Conservation (phyloP, 192 early-diverging fungal genomes). For the Mortierella claussenii region DNA sequence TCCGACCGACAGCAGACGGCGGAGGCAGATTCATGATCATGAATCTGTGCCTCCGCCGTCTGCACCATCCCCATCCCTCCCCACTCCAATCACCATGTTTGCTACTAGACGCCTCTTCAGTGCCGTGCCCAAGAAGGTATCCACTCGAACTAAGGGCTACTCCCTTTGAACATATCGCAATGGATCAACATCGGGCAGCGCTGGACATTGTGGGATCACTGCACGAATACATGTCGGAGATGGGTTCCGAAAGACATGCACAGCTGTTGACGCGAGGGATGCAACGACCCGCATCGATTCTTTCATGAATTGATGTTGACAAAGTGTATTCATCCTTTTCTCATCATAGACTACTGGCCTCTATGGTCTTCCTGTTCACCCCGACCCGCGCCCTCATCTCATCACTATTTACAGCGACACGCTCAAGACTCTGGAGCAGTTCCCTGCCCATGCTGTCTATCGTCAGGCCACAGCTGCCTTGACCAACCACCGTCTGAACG, state of each 20-base stretch:
- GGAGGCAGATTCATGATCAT: too few species aligned
- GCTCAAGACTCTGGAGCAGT: constrained; percentile 72
- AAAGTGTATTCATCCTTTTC: constrained; percentile 8
- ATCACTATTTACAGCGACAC: constrained; percentile 85
- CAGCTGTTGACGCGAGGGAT: too few species aligned
- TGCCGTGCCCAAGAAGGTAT: constrained; percentile 53
- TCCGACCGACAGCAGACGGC: not conserved
- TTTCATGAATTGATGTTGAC: too few species aligned
- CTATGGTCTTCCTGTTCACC: constrained; percentile 87
- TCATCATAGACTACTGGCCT: constrained; percentile 77
- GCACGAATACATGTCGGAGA: constrained; percentile 21
- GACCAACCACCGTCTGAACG: constrained; percentile 76
- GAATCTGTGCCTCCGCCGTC: too few species aligned
- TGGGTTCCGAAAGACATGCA: constrained; percentile 2
- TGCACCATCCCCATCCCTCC: constrained; percentile 11
- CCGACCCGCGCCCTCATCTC: constrained; percentile 86
- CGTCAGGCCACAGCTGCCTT: constrained; percentile 85
- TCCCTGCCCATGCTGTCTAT: constrained; percentile 83
- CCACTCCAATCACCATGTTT: constrained; percentile 23
- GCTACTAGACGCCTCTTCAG: constrained; percentile 47
- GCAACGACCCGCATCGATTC: too few species aligned
- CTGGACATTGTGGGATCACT: too few species aligned
- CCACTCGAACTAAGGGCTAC: not conserved
- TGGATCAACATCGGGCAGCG: too few species aligned
- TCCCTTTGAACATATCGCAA: too few species aligned